Percentiles rank a stretch among this genome's conserved stretches.
Evolutionary conservation across 305 asterid genomes (phyloP).

Genomic region (Lippia alba): DNA sequence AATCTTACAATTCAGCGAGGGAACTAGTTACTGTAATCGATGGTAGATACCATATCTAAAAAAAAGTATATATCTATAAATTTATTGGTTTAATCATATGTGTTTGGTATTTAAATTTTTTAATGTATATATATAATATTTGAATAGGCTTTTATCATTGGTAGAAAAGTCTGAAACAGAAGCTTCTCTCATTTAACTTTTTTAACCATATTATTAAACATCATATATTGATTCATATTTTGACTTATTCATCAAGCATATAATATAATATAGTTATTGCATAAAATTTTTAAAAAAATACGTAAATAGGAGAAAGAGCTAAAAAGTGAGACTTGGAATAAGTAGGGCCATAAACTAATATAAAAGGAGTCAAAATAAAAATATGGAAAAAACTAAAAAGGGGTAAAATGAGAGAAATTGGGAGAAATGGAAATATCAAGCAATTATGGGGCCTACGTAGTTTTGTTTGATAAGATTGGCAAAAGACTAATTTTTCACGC

Average conservation of each 20-base stretch:
- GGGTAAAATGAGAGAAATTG: constrained; percentile 1
- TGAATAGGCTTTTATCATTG: no score
- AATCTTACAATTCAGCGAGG: no score
- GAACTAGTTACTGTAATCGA: no score
- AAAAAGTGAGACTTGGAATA: constrained; percentile 34
- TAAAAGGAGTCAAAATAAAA: background rate
- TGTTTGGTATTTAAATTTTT: no score
- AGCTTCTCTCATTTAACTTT: background rate
- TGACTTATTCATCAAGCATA: background rate
- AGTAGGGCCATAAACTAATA: constrained; percentile 36
- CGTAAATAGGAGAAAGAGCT: background rate
- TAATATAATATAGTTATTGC: background rate
- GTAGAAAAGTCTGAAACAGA: no score
- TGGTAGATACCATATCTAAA: no score
- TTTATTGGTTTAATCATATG: no score
- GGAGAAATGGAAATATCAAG: constrained; percentile 38
- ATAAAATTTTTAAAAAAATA: background rate
- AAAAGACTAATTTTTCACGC: constrained; percentile 32
- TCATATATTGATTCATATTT: background rate
- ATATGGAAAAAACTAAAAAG: no score
- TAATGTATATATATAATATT: no score
- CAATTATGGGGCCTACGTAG: constrained; percentile 32
- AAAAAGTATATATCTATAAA: no score
- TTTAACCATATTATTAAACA: background rate
- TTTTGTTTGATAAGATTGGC: constrained; percentile 23